phyloP scores from a whole-genome alignment of 2,329 filamentous ascomycete genomes.

The Curvularia spicifera region DNA sequence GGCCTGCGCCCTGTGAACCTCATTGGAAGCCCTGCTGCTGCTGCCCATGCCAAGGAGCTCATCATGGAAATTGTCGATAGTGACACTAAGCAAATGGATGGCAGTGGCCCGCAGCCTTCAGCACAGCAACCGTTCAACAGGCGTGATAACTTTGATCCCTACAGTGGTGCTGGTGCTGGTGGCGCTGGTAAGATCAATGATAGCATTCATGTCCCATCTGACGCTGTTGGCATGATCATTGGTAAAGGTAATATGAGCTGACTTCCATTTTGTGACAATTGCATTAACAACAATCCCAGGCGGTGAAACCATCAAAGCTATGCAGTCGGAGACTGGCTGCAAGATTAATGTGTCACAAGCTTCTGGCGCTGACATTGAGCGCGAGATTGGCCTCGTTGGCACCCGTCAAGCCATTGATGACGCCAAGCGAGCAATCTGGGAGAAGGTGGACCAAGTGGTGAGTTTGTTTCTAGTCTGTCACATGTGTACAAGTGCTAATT shows the following conservation, averaged over 20 bases:
- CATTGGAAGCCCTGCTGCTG: conserved; percentile 77
- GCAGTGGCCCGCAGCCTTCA: conserved; percentile 25
- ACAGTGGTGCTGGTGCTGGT: conserved; percentile 45
- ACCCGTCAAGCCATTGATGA: conserved; percentile 76
- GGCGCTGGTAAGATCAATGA: conserved; percentile 71
- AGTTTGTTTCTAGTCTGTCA: conserved; percentile 46
- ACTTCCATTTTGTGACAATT: background rate
- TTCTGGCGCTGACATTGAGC: conserved; percentile 77
- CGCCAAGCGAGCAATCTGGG: conserved; percentile 84
- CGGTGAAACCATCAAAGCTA: conserved; percentile 91
- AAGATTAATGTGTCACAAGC: conserved; percentile 93
- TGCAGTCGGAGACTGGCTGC: conserved; percentile 86
- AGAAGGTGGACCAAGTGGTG: conserved; percentile 90
- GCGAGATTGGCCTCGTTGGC: conserved; percentile 86
- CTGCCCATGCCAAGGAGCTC: conserved; percentile 79
- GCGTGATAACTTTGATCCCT: conserved; percentile 49
- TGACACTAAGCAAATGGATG: conserved; percentile 66
- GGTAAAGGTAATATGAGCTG: conserved; percentile 68
- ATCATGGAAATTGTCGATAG: conserved; percentile 96
- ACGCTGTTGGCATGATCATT: conserved; percentile 95
- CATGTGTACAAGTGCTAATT: conserved; percentile 22
- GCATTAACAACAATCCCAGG: conserved; percentile 52
- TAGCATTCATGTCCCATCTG: conserved; percentile 83
- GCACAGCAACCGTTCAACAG: conserved; percentile 34
- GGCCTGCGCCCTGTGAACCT: conserved; percentile 88